Evolutionary conservation across 163 green algal species (phyloP).

Genomic region (Chlamydomonas reinhardtii): DNA sequence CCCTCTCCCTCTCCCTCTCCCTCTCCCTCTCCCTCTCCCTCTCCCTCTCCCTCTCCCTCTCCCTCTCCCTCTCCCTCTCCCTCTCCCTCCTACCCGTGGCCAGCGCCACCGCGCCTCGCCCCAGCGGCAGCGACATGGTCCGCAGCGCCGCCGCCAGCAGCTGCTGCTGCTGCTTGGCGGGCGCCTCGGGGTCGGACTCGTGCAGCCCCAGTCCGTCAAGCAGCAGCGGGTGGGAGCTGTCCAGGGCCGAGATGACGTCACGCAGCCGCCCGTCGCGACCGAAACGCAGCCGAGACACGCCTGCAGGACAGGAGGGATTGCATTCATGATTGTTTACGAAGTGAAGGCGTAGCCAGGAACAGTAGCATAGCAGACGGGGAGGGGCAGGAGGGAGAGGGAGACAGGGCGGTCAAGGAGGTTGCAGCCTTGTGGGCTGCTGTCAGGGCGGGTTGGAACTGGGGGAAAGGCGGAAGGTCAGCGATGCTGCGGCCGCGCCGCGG

Average conservation of each 20-base stretch:
- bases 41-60: neutral
- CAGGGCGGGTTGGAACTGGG: no score
- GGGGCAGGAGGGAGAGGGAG: neutral
- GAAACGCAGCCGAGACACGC: constrained; percentile 71
- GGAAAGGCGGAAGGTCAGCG: no score
- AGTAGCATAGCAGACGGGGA: neutral
- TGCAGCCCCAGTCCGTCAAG: constrained; percentile 40
- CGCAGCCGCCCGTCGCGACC: constrained; percentile 74
- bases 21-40: neutral
- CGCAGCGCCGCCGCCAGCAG: constrained; percentile 81
- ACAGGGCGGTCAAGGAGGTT: no score
- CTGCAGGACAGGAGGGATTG: neutral
- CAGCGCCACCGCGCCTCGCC: constrained; percentile 90
- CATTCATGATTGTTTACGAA: no score
- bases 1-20: no score
- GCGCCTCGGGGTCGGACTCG: constrained; percentile 65
- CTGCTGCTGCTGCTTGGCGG: constrained; percentile 79
- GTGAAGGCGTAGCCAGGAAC: no score
- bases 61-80: neutral
- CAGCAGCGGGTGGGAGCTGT: constrained; percentile 55
- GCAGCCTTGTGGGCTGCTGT: no score
- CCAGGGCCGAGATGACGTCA: constrained; percentile 72
- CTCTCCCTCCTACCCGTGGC: constrained; percentile 63
- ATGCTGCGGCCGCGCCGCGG: no score
- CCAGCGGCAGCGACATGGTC: constrained; percentile 87